These are phyloP conservation scores for Vanrija sp. DNA, from an alignment of 1,284 basidiomycete species.

Conservation along the genomic window DNA sequence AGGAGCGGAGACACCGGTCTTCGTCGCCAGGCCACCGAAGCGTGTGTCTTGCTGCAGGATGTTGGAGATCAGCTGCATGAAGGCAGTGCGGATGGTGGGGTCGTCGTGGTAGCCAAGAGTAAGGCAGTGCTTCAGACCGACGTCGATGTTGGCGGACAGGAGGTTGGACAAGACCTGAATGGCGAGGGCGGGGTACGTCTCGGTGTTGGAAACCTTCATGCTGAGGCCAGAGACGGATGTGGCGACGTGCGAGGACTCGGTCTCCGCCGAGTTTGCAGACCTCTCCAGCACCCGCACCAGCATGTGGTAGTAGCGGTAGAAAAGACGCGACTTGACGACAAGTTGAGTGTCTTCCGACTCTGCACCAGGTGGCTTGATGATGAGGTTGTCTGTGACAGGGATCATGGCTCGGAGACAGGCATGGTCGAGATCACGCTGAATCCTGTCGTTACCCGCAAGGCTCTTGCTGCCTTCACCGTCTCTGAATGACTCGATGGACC, in stretches of 20 bases:
- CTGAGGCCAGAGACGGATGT: slow-evolving; percentile 17
- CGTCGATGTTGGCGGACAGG: slow-evolving; percentile 79
- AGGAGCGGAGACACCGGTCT: slow-evolving; percentile 19
- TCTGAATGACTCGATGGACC: slow-evolving; percentile 53
- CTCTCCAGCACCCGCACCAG: slow-evolving; percentile 63
- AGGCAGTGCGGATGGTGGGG: slow-evolving; percentile 68
- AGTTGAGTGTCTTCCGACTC: slow-evolving; percentile 61
- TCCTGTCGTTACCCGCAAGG: slow-evolving; percentile 12
- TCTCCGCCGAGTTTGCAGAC: slow-evolving; percentile 21
- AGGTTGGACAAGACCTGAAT: slow-evolving; percentile 75
- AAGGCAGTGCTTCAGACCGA: slow-evolving; percentile 83
- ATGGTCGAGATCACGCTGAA: slow-evolving; percentile 61
- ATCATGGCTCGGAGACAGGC: slow-evolving; percentile 67
- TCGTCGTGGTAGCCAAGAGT: slow-evolving; percentile 74
- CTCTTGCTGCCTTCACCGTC: background rate
- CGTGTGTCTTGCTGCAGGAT: slow-evolving; percentile 72
- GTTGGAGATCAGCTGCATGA: slow-evolving; percentile 81
- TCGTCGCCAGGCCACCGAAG: slow-evolving; percentile 32
- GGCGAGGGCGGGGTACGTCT: slow-evolving; percentile 25
- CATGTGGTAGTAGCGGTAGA: slow-evolving; percentile 68
- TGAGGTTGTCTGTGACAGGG: slow-evolving; percentile 69
- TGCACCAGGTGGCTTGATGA: slow-evolving; percentile 61
- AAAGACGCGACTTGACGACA: slow-evolving; percentile 69
- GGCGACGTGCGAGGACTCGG: slow-evolving; percentile 19
- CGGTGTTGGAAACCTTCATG: slow-evolving; percentile 7